Percentiles rank a stretch among this genome's conserved stretches.
These are phyloP conservation scores for Takakia lepidozioides DNA, from an alignment of 225 moss, liverwort and hornwort genomes.

Conservation along the genomic window DNA sequence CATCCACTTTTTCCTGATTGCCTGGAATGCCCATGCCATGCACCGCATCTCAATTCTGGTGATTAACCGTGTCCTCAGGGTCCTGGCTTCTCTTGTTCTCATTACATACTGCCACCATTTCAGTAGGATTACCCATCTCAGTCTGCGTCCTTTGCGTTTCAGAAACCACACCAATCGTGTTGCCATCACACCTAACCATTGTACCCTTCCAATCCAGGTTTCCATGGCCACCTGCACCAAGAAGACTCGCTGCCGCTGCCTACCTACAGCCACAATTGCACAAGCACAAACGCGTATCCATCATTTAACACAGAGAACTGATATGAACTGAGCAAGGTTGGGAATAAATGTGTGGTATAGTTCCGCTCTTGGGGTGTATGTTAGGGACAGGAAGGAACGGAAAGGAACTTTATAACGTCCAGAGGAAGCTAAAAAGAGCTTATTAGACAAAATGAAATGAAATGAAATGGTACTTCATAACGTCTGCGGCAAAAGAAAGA, in stretches of 20 bases:
- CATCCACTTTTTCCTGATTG: constrained; percentile 24
- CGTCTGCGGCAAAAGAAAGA: too few relatives aligned
- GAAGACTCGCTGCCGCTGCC: constrained; percentile 32
- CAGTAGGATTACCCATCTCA: constrained; percentile 19
- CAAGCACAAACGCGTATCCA: not conserved
- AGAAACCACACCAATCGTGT: constrained; percentile 34
- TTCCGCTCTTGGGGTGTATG: too few relatives aligned
- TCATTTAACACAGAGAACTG: too few relatives aligned
- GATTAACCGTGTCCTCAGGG: constrained; percentile 20
- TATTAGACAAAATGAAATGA: too few relatives aligned
- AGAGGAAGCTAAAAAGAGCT: too few relatives aligned
- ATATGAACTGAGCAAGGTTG: too few relatives aligned
- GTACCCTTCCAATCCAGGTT: constrained; percentile 31
- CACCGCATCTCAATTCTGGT: constrained; percentile 25
- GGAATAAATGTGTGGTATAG: too few relatives aligned
- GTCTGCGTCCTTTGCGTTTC: constrained; percentile 26
- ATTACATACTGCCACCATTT: constrained; percentile 39
- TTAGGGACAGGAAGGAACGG: too few relatives aligned
- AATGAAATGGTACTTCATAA: too few relatives aligned
- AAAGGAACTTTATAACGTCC: too few relatives aligned
- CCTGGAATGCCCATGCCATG: constrained; percentile 48
- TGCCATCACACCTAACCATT: constrained; percentile 22
- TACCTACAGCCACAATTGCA: constrained; percentile 20
- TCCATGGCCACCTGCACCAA: constrained; percentile 29
- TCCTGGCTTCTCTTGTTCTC: constrained; percentile 4